Percentiles rank a stretch among this genome's conserved stretches.
Evolutionary conservation across 495 filamentous ascomycete species (phyloP).

Genomic region (Aspergillus diversus): DNA sequence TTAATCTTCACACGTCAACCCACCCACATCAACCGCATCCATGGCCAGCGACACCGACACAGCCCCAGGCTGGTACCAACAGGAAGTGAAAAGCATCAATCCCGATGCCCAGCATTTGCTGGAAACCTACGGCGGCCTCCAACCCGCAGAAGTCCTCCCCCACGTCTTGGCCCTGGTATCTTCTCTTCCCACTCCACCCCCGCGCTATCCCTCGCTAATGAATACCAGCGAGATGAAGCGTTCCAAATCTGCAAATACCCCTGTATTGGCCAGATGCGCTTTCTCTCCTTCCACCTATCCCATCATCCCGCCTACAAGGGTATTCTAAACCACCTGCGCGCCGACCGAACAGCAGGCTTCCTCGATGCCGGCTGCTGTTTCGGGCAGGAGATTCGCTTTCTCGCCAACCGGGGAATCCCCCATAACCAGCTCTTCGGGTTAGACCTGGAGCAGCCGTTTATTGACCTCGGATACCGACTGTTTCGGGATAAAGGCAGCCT

Average conservation of each 20-base stretch:
- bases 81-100: slow-evolving; percentile 27
- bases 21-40: too few relatives aligned
- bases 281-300: slow-evolving; percentile 44
- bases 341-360: slow-evolving; percentile 28
- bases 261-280: slow-evolving; percentile 54
- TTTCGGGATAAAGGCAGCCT: slow-evolving; percentile 49
- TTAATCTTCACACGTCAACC: too few relatives aligned
- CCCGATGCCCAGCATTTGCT: slow-evolving; percentile 35
- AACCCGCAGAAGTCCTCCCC: slow-evolving; percentile 40
- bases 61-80: slow-evolving; percentile 21
- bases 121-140: slow-evolving; percentile 45
- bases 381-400: slow-evolving; percentile 50
- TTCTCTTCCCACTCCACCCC: slow-evolving; percentile 3
- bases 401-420: slow-evolving; percentile 49
- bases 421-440: slow-evolving; percentile 46
- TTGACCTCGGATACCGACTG: slow-evolving; percentile 55
- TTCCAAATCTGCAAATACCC: slow-evolving; percentile 48
- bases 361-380: slow-evolving; percentile 54
- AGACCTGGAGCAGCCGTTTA: slow-evolving; percentile 53
- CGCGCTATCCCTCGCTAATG: neutral
- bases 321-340: slow-evolving; percentile 37
- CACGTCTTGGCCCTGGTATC: slow-evolving; percentile 46
- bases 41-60: neutral
- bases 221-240: slow-evolving; percentile 47
- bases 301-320: slow-evolving; percentile 32